phyloP scores from a whole-genome alignment of 2,329 filamentous ascomycete genomes.

The Trichoderma cornu-damae region DNA sequence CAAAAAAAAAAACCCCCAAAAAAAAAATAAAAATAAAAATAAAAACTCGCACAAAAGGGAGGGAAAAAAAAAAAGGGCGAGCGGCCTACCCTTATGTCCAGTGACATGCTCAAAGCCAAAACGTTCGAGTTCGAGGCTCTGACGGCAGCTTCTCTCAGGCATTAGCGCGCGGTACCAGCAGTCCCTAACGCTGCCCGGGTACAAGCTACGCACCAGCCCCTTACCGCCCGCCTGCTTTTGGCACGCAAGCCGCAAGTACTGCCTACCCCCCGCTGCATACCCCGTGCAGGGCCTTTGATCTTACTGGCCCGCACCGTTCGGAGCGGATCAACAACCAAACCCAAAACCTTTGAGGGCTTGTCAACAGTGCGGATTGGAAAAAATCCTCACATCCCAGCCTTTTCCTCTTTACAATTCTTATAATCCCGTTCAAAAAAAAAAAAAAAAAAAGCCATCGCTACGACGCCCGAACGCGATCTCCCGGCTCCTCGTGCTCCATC shows the following conservation, averaged over 20 bases:
- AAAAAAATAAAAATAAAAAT: no score
- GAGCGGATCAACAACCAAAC: conserved; percentile 40
- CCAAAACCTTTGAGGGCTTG: conserved; percentile 33
- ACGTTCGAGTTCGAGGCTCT: no score
- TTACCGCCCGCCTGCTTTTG: not conserved
- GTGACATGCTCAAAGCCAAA: no score
- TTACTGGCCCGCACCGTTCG: conserved; percentile 30
- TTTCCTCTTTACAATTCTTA: conserved; percentile 3
- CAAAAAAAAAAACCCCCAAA: no score
- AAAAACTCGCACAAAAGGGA: no score
- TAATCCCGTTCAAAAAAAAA: not conserved
- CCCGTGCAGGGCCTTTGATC: no score
- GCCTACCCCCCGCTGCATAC: not conserved
- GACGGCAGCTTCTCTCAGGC: no score
- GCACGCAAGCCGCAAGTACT: not conserved
- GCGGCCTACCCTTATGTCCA: no score
- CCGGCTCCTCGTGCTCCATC: conserved; percentile 1
- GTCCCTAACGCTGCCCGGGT: not conserved
- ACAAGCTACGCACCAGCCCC: not conserved
- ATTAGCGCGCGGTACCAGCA: not conserved
- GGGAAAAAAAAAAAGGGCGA: no score
- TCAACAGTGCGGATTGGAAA: conserved; percentile 42
- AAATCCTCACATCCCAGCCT: conserved; percentile 38
- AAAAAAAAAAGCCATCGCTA: conserved; percentile 11
- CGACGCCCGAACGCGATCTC: conserved; percentile 6